These are phyloP conservation scores for Citrus cavaleriei DNA, from an alignment of 345 rosid genomes.

Conservation along the genomic window DNA sequence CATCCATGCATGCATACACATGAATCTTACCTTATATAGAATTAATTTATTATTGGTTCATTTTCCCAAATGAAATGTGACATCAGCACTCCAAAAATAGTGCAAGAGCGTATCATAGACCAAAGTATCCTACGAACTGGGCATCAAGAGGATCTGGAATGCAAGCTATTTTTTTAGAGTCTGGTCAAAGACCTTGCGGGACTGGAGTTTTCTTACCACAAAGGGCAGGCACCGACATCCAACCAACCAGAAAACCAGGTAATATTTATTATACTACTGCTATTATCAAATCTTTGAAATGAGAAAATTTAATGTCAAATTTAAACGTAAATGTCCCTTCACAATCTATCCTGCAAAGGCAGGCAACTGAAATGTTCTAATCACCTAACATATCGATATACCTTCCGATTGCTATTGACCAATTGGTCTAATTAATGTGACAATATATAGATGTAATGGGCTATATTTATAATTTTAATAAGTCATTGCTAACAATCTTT, in stretches of 20 bases:
- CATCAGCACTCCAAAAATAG: slow-evolving; percentile 24
- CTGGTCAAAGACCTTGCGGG: slow-evolving; percentile 57
- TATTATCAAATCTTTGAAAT: not conserved
- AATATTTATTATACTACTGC: not conserved
- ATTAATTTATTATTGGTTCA: no score
- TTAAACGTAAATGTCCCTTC: no score
- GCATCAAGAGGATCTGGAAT: slow-evolving; percentile 51
- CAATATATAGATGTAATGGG: no score
- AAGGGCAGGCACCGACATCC: slow-evolving; percentile 32
- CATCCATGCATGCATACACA: not conserved
- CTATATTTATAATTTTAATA: no score
- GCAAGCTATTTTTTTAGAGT: slow-evolving; percentile 76
- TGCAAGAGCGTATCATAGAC: slow-evolving; percentile 10
- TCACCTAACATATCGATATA: no score
- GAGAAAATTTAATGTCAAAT: not conserved
- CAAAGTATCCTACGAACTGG: slow-evolving; percentile 17
- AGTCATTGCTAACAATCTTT: no score
- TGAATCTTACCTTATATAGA: no score
- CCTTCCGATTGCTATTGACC: no score
- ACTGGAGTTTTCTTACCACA: slow-evolving; percentile 90
- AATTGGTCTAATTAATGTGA: no score
- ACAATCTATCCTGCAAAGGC: no score
- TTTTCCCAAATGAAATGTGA: not conserved
- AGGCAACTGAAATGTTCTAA: no score
- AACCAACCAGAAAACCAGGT: slow-evolving; percentile 55